Evolutionary conservation across 2,329 filamentous ascomycete genomes (phyloP), one percentile per base, ranked within the genome.

Genomic region (Diaporthe sp.): DNA sequence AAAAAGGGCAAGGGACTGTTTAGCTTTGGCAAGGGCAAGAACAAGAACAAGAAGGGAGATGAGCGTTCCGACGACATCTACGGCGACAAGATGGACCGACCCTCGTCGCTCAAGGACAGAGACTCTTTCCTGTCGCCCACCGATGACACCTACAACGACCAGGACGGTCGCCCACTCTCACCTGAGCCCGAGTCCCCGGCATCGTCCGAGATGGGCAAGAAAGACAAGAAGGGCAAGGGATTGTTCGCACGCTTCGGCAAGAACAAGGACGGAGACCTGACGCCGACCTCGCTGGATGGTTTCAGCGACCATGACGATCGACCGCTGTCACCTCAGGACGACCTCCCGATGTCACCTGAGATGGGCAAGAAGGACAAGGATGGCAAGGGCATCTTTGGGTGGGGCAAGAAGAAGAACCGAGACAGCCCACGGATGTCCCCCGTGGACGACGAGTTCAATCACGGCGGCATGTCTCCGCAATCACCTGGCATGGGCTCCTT

Each of bases 1-100:
- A 72, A 53, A n/a, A 72, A 72, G 44, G 19, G 44, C 44, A 72
- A 44, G 22, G 44, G 57, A 10, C 12, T 62, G 15, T 72, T 72
- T 5, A 46, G 62, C 9, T 69, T 69, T 19, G 53, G 37, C 9
- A 49, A 49, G 42, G 42, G 7, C 17, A 22, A 22, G 8, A n/a
- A 17, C 15, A 44, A 17, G 51, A 28, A 15, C 25, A 61, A 61
- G 31, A 46, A 72, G 17, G 34, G 17, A 25, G 65, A 55, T 65
- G 61, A 28, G 8, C 34, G 1, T 19, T 19, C 37, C 57, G 8
- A 44, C 28, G 34, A 34, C 17, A 25, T 37, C 42, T 51, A 61
- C 44, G 25, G 34, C 5, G 25, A 9, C 22, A 37, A 42, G 5
- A 25, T 28, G 37, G 44, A 15, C 10, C 19, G 28, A 25, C 68